Evolutionary conservation across 768 basidiomycete genomes (phyloP), one percentile per base, ranked within the genome.

Genomic region (Boletus rubropictus): DNA sequence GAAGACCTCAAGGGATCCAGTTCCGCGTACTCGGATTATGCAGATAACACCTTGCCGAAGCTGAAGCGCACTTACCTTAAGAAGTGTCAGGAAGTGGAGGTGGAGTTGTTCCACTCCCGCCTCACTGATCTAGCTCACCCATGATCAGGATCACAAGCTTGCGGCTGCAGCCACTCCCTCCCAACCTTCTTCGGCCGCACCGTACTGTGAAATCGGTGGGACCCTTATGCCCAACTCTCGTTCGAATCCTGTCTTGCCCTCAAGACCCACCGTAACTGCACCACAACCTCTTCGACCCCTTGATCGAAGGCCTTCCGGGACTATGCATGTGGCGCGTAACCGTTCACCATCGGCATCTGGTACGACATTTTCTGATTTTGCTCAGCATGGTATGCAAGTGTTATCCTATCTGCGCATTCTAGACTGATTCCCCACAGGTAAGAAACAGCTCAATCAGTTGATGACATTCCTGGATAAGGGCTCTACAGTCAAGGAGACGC

Each of bases 1-100:
- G 92, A 95, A 59, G 92, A 94, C 61, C 66, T 94, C 46, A 92
- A 90, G 64, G 81, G 81, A 8, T 89, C 91, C 0, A 72, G 72
- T n/a, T 55, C 66, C 44, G 80, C 85, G 28, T 92, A 95, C 64
- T 77, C 78, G 27, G 92, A 95, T 27, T 92, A 82, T 60, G 82
- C 83, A 10, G 89, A 90, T 60, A 80, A 74, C 45, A 71, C 76
- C n/a, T 72, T 94, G 8, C 92, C 92, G 1, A 85, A 81, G 57
- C 68, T 94, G 43, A 93, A 90, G 70, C 74, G 80, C 41, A 68
- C 75, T 34, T 96, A 96, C 62, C 65, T 79, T 20, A 89, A 84
- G 70, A 93, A 89, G 66, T 90, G 88, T 61, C 80, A 84, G 40
- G 90, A 93, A 55, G 83, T 87, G 7, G 93, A 95, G 75, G 92